Evolutionary conservation across 208 protist species (phyloP).

Genomic region (Phytomonas sp.): DNA sequence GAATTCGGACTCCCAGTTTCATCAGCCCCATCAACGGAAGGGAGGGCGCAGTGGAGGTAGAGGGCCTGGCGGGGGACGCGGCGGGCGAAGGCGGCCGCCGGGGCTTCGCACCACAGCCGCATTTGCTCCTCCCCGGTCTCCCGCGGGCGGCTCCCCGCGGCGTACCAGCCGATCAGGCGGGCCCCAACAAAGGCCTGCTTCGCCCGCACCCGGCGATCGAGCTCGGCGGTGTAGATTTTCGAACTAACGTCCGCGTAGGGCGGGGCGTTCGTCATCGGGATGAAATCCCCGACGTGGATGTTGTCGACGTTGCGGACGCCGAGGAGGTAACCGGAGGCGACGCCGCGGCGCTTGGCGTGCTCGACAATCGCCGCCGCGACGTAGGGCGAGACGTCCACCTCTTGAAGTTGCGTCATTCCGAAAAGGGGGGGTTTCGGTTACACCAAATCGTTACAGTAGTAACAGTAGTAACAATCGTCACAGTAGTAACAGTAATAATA

Average conservation of each 20-base stretch:
- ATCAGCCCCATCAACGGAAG: no score
- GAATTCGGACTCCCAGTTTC: no score
- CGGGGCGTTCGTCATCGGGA: constrained; percentile 51
- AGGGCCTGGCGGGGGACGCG: constrained; percentile 19
- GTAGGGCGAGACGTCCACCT: constrained; percentile 48
- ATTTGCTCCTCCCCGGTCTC: constrained; percentile 26
- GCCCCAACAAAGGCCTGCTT: constrained; percentile 46
- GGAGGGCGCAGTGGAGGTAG: constrained; percentile 48
- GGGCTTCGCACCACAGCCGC: constrained; percentile 45
- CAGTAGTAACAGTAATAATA: no score
- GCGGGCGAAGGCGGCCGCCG: constrained; percentile 27
- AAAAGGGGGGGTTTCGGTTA: no score
- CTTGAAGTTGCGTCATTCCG: background rate
- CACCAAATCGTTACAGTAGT: no score
- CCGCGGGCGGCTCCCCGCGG: constrained; percentile 25
- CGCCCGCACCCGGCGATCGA: constrained; percentile 24
- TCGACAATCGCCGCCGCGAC: constrained; percentile 73
- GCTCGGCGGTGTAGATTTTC: constrained; percentile 26
- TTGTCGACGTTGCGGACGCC: constrained; percentile 36
- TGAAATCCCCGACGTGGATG: constrained; percentile 56
- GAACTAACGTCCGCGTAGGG: constrained; percentile 17
- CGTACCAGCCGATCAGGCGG: constrained; percentile 72
- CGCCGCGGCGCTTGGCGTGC: constrained; percentile 64
- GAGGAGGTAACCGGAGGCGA: constrained; percentile 59
- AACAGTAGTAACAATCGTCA: no score